Evolutionary conservation across 345 rosid species (phyloP).

Genomic region (Eucalyptus erythrocorys): DNA sequence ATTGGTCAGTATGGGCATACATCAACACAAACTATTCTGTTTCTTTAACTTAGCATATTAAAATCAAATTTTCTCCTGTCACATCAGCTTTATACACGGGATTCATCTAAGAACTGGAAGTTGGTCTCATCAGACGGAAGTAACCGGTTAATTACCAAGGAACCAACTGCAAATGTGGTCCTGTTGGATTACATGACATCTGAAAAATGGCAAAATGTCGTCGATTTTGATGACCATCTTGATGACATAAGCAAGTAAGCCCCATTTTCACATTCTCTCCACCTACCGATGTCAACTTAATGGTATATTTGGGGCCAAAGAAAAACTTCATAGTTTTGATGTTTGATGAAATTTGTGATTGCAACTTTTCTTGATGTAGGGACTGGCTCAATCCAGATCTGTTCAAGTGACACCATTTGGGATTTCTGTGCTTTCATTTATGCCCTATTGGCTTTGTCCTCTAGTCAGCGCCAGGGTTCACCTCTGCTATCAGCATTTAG

Average conservation of each 20-base stretch:
- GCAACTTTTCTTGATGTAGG: conserved; percentile 32
- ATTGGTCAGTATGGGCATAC: not conserved
- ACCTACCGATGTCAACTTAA: not conserved
- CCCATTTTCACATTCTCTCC: not conserved
- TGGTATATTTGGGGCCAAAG: not conserved
- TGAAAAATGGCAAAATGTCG: conserved; percentile 69
- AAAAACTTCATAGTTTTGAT: not conserved
- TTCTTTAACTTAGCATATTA: not conserved
- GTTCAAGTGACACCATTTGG: conserved; percentile 26
- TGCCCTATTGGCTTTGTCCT: not conserved
- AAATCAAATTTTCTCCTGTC: not conserved
- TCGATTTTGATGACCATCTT: conserved; percentile 91
- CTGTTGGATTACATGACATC: conserved; percentile 63
- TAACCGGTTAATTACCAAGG: conserved; percentile 52
- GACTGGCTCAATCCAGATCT: conserved; percentile 91
- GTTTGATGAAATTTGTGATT: not conserved
- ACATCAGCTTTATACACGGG: conserved; percentile 63
- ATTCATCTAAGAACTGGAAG: conserved; percentile 90
- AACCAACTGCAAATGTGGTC: conserved; percentile 70
- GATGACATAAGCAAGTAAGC: conserved; percentile 84
- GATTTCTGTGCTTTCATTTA: not conserved
- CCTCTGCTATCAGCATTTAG: not conserved
- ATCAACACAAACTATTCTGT: not conserved
- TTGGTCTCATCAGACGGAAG: conserved; percentile 53
- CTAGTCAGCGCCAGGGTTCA: not conserved